phyloP scores from a whole-genome alignment of 345 rosid genomes.

The Cardamine resedifolia region DNA sequence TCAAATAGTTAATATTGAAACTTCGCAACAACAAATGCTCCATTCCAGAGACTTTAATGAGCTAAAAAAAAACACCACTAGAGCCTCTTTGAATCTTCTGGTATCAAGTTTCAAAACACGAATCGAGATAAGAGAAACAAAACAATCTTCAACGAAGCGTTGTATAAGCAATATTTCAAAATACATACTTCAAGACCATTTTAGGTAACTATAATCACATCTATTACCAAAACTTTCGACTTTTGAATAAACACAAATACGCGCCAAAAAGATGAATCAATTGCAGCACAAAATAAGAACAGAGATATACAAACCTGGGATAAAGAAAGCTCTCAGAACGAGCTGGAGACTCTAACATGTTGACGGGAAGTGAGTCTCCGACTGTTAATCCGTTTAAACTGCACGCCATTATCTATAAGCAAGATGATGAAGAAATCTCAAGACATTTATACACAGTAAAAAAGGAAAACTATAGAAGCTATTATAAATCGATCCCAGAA shows the following conservation, averaged over 20 bases:
- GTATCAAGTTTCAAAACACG: not conserved
- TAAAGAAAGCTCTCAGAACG: constrained; percentile 56
- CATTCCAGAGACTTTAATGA: not conserved
- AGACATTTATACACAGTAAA: not conserved
- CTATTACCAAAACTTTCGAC: not conserved
- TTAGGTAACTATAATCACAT: not conserved
- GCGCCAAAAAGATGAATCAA: not conserved
- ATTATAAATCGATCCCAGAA: not conserved
- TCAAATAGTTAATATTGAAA: not conserved
- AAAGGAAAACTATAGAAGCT: not conserved
- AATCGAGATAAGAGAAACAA: not conserved
- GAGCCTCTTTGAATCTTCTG: not conserved
- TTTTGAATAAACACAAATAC: not conserved
- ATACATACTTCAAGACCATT: not conserved
- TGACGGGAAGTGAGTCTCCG: constrained; percentile 80
- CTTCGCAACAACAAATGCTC: not conserved
- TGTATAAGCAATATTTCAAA: not conserved
- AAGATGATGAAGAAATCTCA: constrained; percentile 3
- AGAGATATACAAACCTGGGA: constrained; percentile 24
- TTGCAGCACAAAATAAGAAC: not conserved
- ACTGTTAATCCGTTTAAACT: constrained; percentile 93
- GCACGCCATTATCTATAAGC: constrained; percentile 86
- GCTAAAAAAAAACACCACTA: not conserved
- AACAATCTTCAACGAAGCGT: not conserved
- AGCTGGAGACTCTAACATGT: constrained; percentile 81